Evolutionary conservation across 345 rosid species (phyloP), one percentile per base, ranked within the genome.

Genomic region (Populus tremula): DNA sequence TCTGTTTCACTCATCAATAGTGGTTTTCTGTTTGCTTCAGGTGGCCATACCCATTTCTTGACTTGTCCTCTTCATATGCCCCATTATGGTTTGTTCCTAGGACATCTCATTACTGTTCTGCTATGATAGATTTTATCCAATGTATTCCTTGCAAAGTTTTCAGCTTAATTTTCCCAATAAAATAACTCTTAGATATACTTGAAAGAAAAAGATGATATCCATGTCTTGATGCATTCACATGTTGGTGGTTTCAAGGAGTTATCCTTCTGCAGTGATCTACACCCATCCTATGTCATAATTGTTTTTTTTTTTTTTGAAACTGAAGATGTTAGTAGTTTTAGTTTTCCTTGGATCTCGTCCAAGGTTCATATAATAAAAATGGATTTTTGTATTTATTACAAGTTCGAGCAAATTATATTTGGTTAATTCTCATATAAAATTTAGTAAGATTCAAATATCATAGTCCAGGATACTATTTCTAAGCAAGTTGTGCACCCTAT

Each of bases 31-130:
- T 70, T 27, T 73, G 2, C 64, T 82, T 20, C 83, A 93, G 91
- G 88, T 93, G 95, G 97, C 95, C 95, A 18, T 91, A 89, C 76
- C 90, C 92, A 67, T 93, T 90, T 81, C 90, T 93, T 23, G 88
- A 90, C 75, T 80, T 89, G 62, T 86, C 92, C 17, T 72, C 85
- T 12, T 73, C 84, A 41, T 77, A 76, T 84, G 95, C 95, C 75
- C 91, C 94, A 33, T 33, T 87, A 45, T 91, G 94, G 94, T 91
- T 83, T 38, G 86, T 79, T 36, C 66, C 63, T 79, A 69, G 39
- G 67, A 56, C 53, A 74, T 67, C 29, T 70, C 71, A 18, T 53
- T 21, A 9, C 53, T 21, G 20, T 67, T 71, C 36, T 18, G 29
- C 18, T 47, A 35, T 25, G 43, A 25, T 5, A 35, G 14, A 43